Evolutionary conservation across 176 grass and related monocot species (phyloP).

Genomic region (Eragrostis curvula): DNA sequence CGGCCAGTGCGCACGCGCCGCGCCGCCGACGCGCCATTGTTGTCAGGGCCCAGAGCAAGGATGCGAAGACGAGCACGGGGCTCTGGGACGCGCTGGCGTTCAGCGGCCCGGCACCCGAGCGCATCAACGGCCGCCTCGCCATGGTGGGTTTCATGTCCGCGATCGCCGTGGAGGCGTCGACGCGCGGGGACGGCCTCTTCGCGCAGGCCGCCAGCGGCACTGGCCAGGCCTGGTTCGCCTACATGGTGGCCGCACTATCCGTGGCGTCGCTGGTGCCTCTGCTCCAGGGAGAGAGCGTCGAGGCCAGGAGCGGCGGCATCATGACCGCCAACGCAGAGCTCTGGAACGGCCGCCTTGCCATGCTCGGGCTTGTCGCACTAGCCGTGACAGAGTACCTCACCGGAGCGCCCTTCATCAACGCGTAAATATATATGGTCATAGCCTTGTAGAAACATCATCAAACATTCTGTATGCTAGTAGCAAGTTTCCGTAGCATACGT

Average conservation of each 20-base stretch:
- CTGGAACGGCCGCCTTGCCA: background rate
- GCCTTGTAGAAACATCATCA: no score
- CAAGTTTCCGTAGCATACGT: no score
- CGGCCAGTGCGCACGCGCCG: background rate
- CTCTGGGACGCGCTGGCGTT: conserved; percentile 62
- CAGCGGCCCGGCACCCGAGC: conserved; percentile 59
- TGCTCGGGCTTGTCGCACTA: no score
- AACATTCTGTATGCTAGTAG: no score
- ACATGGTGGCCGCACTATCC: background rate
- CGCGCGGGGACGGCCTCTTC: background rate
- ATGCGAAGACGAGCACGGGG: background rate
- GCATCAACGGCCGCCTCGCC: conserved; percentile 28
- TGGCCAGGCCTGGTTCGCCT: background rate
- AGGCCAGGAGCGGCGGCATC: background rate
- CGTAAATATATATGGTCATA: no score
- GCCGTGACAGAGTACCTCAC: no score
- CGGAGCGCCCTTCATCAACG: no score
- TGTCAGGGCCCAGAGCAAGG: conserved; percentile 26
- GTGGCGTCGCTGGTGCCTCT: conserved; percentile 13
- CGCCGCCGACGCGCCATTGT: background rate
- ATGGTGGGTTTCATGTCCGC: conserved; percentile 23
- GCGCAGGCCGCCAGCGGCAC: background rate
- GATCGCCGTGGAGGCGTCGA: conserved; percentile 25
- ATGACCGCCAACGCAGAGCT: conserved; percentile 11
- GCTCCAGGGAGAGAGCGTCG: background rate